These are phyloP conservation scores for Clavulina sp. DNA, from an alignment of 768 basidiomycete species.

Conservation along the genomic window DNA sequence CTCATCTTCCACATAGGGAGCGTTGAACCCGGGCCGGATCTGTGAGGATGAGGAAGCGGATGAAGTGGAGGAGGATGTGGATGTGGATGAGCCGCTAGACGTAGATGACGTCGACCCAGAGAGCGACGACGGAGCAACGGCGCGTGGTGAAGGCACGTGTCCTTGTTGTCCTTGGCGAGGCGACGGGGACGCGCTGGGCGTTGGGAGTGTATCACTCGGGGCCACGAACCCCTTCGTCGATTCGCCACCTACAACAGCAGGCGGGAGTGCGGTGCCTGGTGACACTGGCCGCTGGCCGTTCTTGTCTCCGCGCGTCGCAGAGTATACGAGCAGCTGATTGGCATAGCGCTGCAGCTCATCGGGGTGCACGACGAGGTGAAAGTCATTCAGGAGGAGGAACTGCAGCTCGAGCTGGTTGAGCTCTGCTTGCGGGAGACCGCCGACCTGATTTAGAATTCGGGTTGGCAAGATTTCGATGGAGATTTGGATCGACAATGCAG, in stretches of 20 bases:
- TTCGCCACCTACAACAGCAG: not conserved
- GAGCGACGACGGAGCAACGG: too few relatives aligned
- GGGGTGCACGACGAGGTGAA: slow-evolving; percentile 67
- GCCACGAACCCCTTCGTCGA: not conserved
- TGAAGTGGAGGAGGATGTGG: too few relatives aligned
- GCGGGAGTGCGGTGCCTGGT: not conserved
- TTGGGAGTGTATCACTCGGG: not conserved
- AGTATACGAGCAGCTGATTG: slow-evolving; percentile 60
- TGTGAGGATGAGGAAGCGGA: too few relatives aligned
- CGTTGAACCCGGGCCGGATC: too few relatives aligned
- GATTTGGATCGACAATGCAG: too few relatives aligned
- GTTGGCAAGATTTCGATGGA: too few relatives aligned
- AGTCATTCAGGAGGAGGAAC: slow-evolving; percentile 92
- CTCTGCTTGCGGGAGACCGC: slow-evolving; percentile 80
- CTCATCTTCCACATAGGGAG: too few relatives aligned
- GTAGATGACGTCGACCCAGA: too few relatives aligned
- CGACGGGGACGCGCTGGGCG: not conserved
- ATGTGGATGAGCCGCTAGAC: too few relatives aligned
- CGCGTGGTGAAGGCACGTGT: too few relatives aligned
- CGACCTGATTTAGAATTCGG: slow-evolving; percentile 41
- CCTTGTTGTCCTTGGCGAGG: too few relatives aligned
- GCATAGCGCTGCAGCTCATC: slow-evolving; percentile 94
- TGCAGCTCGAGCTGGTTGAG: slow-evolving; percentile 96
- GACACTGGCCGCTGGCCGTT: not conserved
- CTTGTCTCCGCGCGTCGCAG: slow-evolving; percentile 1